Percentiles rank a stretch among this genome's conserved stretches.
Conservation (phyloP, 768 basidiomycete species). For the Rhizopogon roseolus region DNA sequence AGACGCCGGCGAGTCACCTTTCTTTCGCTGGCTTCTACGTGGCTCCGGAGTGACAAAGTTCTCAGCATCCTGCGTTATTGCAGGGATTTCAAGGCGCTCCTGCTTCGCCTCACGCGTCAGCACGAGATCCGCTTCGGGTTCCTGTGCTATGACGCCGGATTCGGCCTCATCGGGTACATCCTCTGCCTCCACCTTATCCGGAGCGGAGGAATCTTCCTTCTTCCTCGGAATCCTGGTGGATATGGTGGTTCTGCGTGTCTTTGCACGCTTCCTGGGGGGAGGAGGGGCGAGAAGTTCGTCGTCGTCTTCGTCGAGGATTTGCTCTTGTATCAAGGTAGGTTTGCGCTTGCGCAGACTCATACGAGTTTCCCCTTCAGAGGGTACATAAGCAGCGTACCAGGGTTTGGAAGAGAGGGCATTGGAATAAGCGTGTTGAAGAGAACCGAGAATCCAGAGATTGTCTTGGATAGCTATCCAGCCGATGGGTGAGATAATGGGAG, state of each 20-base stretch:
- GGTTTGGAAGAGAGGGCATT: slow-evolving; percentile 16
- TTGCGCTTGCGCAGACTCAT: slow-evolving; percentile 31
- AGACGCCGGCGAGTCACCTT: slow-evolving; percentile 24
- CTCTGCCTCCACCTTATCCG: slow-evolving; percentile 4
- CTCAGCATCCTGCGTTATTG: slow-evolving; percentile 6
- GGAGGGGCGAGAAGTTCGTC: slow-evolving; percentile 21
- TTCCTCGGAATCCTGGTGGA: slow-evolving; percentile 4
- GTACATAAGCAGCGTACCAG: slow-evolving; percentile 28
- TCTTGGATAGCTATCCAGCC: slow-evolving; percentile 28
- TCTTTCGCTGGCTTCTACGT: slow-evolving; percentile 27
- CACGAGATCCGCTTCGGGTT: background rate
- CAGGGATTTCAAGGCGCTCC: slow-evolving; percentile 17
- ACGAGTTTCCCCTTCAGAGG: slow-evolving; percentile 23
- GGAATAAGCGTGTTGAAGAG: slow-evolving; percentile 24
- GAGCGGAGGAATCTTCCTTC: slow-evolving; percentile 1
- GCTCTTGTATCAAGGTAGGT: slow-evolving; percentile 13
- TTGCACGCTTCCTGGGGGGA: slow-evolving; percentile 26
- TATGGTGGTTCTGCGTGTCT: slow-evolving; percentile 18
- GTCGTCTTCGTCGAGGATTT: slow-evolving; percentile 25
- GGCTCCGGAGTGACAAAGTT: slow-evolving; percentile 8
- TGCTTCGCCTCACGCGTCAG: slow-evolving; percentile 13
- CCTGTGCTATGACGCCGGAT: slow-evolving; percentile 1
- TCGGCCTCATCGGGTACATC: background rate
- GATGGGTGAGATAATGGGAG: slow-evolving; percentile 30
- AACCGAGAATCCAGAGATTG: slow-evolving; percentile 29